A percentile compares a stretch with the other conserved stretches of the same genome.
Conservation (phyloP, 2,329 filamentous ascomycete genomes). For the Huntiella decipiens region DNA sequence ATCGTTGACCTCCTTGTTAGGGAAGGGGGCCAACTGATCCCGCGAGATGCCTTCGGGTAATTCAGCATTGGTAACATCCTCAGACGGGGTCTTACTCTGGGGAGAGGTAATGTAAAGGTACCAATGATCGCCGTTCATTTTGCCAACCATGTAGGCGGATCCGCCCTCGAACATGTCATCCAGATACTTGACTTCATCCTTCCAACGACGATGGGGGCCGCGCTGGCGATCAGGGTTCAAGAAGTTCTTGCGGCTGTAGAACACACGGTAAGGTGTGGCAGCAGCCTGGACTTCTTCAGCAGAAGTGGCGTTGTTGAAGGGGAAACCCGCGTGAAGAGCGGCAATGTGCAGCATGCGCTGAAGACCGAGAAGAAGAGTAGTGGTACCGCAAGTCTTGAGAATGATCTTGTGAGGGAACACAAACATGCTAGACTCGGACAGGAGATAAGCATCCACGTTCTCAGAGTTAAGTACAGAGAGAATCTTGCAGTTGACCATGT, state of each 20-base stretch:
- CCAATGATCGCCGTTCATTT: conserved; percentile 99
- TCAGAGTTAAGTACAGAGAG: conserved; percentile 86
- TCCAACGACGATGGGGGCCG: conserved; percentile 92
- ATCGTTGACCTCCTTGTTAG: conserved; percentile 37
- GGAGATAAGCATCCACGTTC: conserved; percentile 83
- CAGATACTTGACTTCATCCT: conserved; percentile 80
- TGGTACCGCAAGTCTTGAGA: conserved; percentile 94
- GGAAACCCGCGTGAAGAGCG: conserved; percentile 72
- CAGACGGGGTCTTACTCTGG: conserved; percentile 52
- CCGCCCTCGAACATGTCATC: conserved; percentile 83
- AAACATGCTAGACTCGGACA: conserved; percentile 99
- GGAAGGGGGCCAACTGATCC: conserved; percentile 31
- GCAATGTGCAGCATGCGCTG: conserved; percentile 87
- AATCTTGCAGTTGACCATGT: conserved; percentile 96
- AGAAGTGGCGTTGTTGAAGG: conserved; percentile 51
- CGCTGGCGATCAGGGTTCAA: conserved; percentile 86
- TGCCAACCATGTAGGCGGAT: conserved; percentile 98
- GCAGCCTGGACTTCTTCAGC: conserved; percentile 50
- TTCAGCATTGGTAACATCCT: conserved; percentile 11
- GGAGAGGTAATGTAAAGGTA: conserved; percentile 93
- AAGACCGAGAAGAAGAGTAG: conserved; percentile 74
- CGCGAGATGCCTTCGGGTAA: conserved; percentile 19
- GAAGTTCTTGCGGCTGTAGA: conserved; percentile 98
- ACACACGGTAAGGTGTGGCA: conserved; percentile 83
- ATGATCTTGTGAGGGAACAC: conserved; percentile 99